phyloP scores from a whole-genome alignment of 2,329 filamentous ascomycete genomes.

The Exophiala phaeomuriformis region DNA sequence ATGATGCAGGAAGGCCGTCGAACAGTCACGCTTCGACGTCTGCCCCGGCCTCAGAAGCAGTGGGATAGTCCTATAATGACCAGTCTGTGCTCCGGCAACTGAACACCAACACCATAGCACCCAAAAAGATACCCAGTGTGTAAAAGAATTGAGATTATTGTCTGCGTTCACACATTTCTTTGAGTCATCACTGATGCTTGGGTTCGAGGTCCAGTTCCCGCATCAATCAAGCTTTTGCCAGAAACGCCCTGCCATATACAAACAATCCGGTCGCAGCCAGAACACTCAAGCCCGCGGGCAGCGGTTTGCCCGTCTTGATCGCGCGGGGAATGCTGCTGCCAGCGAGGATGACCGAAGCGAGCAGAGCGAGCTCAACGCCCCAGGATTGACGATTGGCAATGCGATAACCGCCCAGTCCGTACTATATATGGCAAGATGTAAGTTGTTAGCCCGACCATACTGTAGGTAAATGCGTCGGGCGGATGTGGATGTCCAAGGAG shows the following conservation, averaged over 20 bases:
- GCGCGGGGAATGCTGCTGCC: conserved; percentile 81
- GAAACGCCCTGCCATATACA: conserved; percentile 67
- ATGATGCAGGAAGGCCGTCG: neutral
- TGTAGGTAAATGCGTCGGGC: too few species aligned
- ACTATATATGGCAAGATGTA: conserved; percentile 33
- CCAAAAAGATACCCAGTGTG: neutral
- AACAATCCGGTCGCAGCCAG: conserved; percentile 71
- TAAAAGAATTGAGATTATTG: neutral
- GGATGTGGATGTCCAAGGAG: too few species aligned
- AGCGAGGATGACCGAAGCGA: conserved; percentile 77
- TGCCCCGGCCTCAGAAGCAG: neutral
- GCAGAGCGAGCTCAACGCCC: conserved; percentile 78
- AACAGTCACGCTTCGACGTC: neutral
- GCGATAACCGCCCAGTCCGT: conserved; percentile 74
- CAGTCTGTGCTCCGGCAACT: neutral
- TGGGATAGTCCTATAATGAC: neutral
- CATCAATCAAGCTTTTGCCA: conserved; percentile 27
- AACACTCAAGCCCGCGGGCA: conserved; percentile 71
- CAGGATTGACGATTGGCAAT: conserved; percentile 68
- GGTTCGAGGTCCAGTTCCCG: too few species aligned
- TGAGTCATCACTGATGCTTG: too few species aligned
- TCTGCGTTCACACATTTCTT: neutral
- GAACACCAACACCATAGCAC: too few species aligned
- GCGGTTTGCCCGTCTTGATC: conserved; percentile 70
- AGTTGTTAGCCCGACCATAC: neutral